Conservation (phyloP, 495 filamentous ascomycete species). For the Umbilicaria muhlenbergii region DNA sequence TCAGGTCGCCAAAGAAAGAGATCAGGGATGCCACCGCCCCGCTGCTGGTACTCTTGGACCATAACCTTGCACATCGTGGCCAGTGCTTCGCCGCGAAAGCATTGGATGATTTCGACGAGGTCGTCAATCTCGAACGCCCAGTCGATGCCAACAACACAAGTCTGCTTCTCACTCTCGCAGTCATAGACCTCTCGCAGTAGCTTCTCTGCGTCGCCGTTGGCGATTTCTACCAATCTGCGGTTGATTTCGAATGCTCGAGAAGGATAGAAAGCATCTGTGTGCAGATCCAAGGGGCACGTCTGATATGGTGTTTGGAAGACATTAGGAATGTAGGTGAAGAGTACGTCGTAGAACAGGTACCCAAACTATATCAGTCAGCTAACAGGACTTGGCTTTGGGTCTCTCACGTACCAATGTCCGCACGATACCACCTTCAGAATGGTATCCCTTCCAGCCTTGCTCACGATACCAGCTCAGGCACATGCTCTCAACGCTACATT, state of each 20-base stretch:
- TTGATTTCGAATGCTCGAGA: conserved; percentile 79
- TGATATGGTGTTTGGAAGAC: conserved; percentile 94
- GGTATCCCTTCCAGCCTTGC: conserved; percentile 86
- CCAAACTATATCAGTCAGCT: conserved; percentile 37
- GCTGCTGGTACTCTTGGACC: conserved; percentile 81
- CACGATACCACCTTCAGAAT: conserved; percentile 79
- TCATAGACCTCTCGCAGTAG: conserved; percentile 53
- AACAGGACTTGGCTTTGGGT: not conserved
- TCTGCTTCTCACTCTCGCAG: conserved; percentile 46
- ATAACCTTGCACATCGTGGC: conserved; percentile 79
- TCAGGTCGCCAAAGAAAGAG: conserved; percentile 64
- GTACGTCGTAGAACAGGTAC: conserved; percentile 82
- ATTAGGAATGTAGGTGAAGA: conserved; percentile 89
- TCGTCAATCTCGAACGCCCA: conserved; percentile 80
- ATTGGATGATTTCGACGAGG: conserved; percentile 62
- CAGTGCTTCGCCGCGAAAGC: conserved; percentile 65
- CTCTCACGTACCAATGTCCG: conserved; percentile 46
- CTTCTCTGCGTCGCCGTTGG: conserved; percentile 52
- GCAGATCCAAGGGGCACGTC: conserved; percentile 81
- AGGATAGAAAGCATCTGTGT: conserved; percentile 88
- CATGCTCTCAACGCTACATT: conserved; percentile 84
- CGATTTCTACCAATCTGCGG: conserved; percentile 68
- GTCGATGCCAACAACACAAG: conserved; percentile 78
- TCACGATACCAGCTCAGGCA: conserved; percentile 72
- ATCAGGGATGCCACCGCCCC: conserved; percentile 84